These are phyloP conservation scores for Davidsoniella eucalypti DNA, from an alignment of 2,329 filamentous ascomycete species.

Conservation along the genomic window DNA sequence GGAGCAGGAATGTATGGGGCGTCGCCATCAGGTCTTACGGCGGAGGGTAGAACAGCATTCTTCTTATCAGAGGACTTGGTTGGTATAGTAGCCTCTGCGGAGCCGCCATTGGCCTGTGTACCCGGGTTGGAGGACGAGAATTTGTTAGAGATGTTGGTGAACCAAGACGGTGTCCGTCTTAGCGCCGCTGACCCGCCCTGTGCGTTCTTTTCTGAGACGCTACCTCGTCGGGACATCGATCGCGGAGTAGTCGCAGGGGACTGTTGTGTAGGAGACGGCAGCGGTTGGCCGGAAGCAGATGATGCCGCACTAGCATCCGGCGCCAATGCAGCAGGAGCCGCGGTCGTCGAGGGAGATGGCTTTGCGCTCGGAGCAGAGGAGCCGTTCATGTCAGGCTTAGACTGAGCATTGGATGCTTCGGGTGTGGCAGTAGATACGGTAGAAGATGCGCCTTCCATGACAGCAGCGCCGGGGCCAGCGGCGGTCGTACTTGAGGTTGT, in stretches of 20 bases:
- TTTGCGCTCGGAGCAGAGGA: background rate
- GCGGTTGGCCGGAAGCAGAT: constrained; percentile 1
- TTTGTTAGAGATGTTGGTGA: constrained; percentile 82
- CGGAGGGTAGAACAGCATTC: constrained; percentile 44
- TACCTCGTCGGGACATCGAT: constrained; percentile 16
- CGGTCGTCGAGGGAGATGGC: background rate
- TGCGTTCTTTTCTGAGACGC: constrained; percentile 6
- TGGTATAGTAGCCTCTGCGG: no score
- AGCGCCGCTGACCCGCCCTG: constrained; percentile 14
- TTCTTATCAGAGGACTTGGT: constrained; percentile 22
- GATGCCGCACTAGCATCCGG: background rate
- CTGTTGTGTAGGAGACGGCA: constrained; percentile 16
- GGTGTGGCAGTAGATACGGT: background rate
- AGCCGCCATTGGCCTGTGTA: background rate
- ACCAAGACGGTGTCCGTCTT: constrained; percentile 65
- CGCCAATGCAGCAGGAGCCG: background rate
- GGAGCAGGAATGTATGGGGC: constrained; percentile 59
- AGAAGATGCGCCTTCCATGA: background rate
- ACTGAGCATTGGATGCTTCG: background rate
- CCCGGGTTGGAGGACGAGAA: constrained; percentile 45
- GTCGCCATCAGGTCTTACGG: constrained; percentile 37
- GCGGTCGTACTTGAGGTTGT: background rate
- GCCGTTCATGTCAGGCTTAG: background rate
- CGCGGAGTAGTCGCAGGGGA: constrained; percentile 1
- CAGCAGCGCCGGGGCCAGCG: background rate